phyloP scores from a whole-genome alignment of 306 rosid genomes.

The Phaseolus lunatus region DNA sequence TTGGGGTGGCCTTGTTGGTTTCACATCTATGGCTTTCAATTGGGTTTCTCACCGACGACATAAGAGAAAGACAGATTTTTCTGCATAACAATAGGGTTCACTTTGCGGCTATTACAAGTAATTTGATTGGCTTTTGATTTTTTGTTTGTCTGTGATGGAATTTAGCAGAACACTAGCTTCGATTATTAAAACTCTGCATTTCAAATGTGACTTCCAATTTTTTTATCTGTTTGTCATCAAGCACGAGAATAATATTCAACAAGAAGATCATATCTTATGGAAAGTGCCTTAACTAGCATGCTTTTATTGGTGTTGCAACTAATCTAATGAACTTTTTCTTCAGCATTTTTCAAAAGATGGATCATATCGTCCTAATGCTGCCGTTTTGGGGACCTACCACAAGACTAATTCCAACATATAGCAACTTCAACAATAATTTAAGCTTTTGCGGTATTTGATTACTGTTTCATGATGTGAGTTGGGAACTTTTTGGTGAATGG shows the following conservation, averaged over 20 bases:
- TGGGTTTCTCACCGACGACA: not conserved
- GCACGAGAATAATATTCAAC: not conserved
- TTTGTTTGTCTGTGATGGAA: not conserved
- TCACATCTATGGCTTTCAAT: conserved; percentile 4
- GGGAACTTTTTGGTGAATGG: not conserved
- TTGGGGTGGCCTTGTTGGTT: conserved; percentile 44
- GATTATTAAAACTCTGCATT: not conserved
- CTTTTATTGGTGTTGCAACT: conserved; percentile 21
- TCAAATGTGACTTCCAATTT: not conserved
- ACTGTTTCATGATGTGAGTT: not conserved
- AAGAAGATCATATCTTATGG: not conserved
- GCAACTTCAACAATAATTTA: conserved; percentile 10
- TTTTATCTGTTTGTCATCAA: not conserved
- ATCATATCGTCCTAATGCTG: conserved; percentile 1
- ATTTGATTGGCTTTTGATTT: not conserved
- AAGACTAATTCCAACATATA: not conserved
- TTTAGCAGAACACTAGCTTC: not conserved
- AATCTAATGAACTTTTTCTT: not conserved
- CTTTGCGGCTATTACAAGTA: conserved; percentile 50
- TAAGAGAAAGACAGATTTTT: not conserved
- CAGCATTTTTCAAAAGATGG: conserved; percentile 35
- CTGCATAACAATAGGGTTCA: not conserved
- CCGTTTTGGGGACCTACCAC: conserved; percentile 39
- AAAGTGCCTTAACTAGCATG: not conserved
- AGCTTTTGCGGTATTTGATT: not conserved